Percentiles rank a stretch among this genome's conserved stretches.
Evolutionary conservation across 495 filamentous ascomycete species (phyloP).

Genomic region (Peziza echinospora): DNA sequence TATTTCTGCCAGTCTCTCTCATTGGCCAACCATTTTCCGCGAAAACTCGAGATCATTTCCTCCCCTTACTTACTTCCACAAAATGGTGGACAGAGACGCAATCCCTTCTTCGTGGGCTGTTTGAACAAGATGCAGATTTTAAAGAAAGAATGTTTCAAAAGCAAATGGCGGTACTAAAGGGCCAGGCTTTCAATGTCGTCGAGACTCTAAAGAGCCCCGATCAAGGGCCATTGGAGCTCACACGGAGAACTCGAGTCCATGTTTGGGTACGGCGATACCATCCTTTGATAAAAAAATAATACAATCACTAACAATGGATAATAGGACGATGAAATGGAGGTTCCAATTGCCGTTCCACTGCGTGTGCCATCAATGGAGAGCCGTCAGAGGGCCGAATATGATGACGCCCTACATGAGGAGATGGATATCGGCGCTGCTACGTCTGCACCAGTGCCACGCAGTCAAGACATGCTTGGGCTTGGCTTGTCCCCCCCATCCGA

Average conservation of each 20-base stretch:
- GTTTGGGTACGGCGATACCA: constrained; percentile 42
- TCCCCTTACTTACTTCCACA: constrained; percentile 78
- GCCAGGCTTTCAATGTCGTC: constrained; percentile 96
- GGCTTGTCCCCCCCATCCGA: constrained; percentile 38
- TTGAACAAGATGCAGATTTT: constrained; percentile 82
- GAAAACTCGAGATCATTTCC: constrained; percentile 77
- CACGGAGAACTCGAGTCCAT: constrained; percentile 69
- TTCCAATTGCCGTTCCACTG: constrained; percentile 82
- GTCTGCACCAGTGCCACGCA: constrained; percentile 29
- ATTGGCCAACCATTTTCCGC: constrained; percentile 93
- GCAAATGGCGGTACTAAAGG: constrained; percentile 97
- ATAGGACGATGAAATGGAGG: constrained; percentile 75
- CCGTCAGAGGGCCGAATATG: constrained; percentile 28
- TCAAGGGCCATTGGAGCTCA: constrained; percentile 84
- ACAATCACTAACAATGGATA: neutral
- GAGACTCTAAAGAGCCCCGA: constrained; percentile 83
- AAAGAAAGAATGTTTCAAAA: constrained; percentile 94
- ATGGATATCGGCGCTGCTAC: constrained; percentile 59
- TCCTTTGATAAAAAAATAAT: neutral
- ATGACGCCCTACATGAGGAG: constrained; percentile 47
- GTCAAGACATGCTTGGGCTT: constrained; percentile 48
- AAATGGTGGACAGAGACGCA: constrained; percentile 95
- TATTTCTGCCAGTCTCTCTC: constrained; percentile 87
- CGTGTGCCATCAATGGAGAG: constrained; percentile 53
- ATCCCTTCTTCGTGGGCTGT: constrained; percentile 56